Conservation (phyloP, 495 filamentous ascomycete genomes). For the Trichoderma virens region DNA sequence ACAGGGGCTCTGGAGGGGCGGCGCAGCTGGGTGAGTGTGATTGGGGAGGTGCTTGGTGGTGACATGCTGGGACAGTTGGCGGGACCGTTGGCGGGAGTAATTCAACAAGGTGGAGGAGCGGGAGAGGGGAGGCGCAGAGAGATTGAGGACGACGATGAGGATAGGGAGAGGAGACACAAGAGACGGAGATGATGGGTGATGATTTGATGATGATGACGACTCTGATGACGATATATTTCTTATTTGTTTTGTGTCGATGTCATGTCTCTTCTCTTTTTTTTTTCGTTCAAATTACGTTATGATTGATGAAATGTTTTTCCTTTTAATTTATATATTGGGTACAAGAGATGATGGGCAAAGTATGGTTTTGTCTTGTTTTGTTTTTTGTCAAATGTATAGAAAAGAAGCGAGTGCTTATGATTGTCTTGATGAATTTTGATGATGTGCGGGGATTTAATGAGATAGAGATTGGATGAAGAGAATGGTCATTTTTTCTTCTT, state of each 20-base stretch:
- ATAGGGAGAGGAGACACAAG: neutral
- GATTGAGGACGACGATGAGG: neutral
- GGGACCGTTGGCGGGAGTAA: neutral
- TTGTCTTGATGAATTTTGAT: neutral
- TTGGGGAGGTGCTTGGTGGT: constrained; percentile 23
- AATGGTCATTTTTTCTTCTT: too few relatives aligned
- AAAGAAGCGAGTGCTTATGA: neutral
- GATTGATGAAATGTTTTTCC: neutral
- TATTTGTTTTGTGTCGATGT: neutral
- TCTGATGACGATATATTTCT: constrained; percentile 1
- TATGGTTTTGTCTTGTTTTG: neutral
- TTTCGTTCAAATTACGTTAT: neutral
- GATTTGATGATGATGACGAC: constrained; percentile 9
- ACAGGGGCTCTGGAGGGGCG: constrained; percentile 27
- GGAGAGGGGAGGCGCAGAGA: constrained; percentile 9
- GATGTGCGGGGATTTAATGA: too few relatives aligned
- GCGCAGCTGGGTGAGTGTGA: constrained; percentile 21
- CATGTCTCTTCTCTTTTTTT: neutral
- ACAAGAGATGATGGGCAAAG: neutral
- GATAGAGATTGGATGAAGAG: too few relatives aligned
- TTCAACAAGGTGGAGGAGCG: constrained; percentile 11
- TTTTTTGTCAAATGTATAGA: neutral
- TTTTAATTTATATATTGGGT: neutral
- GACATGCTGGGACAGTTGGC: neutral
- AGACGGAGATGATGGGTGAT: neutral